These are phyloP conservation scores for Phragmites australis DNA, from an alignment of 176 grass and related monocot genomes.

Conservation along the genomic window DNA sequence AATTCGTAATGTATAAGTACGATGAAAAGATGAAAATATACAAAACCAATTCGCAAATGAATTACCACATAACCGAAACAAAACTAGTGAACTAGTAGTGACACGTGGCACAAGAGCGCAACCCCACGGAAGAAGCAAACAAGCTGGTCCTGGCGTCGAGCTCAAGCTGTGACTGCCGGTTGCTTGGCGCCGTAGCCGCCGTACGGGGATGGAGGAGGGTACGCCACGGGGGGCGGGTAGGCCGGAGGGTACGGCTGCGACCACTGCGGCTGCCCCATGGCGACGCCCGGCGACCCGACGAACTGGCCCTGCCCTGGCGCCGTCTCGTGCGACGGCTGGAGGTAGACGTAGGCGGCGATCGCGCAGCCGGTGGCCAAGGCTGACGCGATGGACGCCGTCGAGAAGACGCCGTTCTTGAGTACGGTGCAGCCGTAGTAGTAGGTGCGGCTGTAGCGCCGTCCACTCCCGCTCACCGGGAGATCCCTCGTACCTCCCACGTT, in stretches of 20 bases:
- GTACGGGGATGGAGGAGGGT: conserved; percentile 11
- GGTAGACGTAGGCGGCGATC: conserved; percentile 17
- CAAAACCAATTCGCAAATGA: too few relatives aligned
- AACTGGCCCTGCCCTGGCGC: background rate
- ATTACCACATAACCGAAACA: too few relatives aligned
- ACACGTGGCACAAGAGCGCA: too few relatives aligned
- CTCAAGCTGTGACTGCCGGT: background rate
- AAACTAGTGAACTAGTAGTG: too few relatives aligned
- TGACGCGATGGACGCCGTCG: background rate
- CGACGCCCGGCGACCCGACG: conserved; percentile 10
- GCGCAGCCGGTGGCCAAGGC: background rate
- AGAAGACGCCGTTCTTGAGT: conserved; percentile 5
- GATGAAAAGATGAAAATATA: too few relatives aligned
- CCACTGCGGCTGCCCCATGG: conserved; percentile 32
- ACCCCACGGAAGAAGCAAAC: background rate
- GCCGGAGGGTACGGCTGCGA: conserved; percentile 7
- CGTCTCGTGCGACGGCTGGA: background rate
- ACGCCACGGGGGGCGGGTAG: conserved; percentile 3
- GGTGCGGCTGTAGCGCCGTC: background rate
- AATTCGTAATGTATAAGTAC: background rate
- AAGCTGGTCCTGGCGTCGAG: background rate
- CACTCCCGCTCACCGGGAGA: background rate
- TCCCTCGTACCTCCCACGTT: background rate
- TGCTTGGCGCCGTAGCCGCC: conserved; percentile 24
- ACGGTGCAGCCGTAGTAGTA: conserved; percentile 10